A percentile compares a stretch with the other conserved stretches of the same genome.
phyloP scores from a whole-genome alignment of 208 protist genomes.

The Naegleria fowleri region DNA sequence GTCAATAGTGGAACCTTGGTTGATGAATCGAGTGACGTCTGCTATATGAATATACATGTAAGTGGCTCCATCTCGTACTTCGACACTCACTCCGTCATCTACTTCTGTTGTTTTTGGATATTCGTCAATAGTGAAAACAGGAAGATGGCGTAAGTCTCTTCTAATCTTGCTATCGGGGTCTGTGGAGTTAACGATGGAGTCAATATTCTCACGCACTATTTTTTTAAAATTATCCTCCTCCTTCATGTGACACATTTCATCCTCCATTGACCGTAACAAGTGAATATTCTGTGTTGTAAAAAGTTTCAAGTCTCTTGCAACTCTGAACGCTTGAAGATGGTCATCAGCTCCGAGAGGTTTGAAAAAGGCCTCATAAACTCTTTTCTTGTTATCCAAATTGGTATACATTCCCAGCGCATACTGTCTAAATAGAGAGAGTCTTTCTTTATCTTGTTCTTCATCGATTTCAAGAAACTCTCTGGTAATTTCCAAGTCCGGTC shows the following conservation, averaged over 20 bases:
- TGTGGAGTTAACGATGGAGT: neutral
- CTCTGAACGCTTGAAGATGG: neutral
- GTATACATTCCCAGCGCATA: neutral
- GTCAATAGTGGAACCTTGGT: neutral
- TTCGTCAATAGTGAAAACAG: neutral
- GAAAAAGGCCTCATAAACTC: neutral
- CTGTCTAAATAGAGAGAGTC: neutral
- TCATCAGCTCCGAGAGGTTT: neutral
- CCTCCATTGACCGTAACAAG: neutral
- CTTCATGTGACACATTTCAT: neutral
- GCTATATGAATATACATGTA: slow-evolving; percentile 22
- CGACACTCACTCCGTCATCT: slow-evolving; percentile 20
- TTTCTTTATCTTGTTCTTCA: neutral
- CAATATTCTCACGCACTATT: neutral
- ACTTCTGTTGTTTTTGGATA: slow-evolving; percentile 2
- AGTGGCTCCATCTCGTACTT: neutral
- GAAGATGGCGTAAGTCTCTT: neutral
- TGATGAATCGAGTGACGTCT: neutral
- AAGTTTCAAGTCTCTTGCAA: neutral
- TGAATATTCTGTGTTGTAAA: slow-evolving; percentile 18
- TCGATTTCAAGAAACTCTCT: neutral
- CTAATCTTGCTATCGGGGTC: neutral
- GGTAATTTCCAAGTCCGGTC: neutral
- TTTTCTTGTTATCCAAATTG: neutral
- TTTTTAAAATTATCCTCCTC: neutral